Conservation (phyloP, 2,329 filamentous ascomycete genomes). For the Teratosphaeria gauchensis region DNA sequence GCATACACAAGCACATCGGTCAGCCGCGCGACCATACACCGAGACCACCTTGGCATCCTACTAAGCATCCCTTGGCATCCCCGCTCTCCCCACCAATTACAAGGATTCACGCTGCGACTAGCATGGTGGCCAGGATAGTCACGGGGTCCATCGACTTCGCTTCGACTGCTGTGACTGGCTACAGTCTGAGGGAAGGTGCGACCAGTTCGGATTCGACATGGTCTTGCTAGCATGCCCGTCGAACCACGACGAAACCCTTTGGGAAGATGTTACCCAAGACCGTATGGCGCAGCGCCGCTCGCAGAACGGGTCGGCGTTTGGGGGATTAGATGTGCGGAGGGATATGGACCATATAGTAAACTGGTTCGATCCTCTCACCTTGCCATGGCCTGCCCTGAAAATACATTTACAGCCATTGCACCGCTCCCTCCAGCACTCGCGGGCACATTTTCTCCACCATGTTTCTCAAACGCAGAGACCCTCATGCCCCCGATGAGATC, state of each 20-base stretch:
- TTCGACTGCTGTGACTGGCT: background rate
- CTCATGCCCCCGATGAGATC: constrained; percentile 56
- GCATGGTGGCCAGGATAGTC: background rate
- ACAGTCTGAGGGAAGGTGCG: background rate
- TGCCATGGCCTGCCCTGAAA: background rate
- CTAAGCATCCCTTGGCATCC: background rate
- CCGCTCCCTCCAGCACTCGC: background rate
- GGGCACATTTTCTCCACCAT: constrained; percentile 12
- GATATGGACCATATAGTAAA: background rate
- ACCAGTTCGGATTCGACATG: background rate
- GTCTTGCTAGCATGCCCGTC: background rate
- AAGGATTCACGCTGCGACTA: background rate
- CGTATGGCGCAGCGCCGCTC: background rate
- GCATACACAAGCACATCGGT: no score
- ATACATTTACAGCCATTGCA: background rate
- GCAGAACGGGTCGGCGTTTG: background rate
- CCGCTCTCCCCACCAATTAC: background rate
- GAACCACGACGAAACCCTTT: background rate
- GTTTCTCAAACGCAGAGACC: constrained; percentile 34
- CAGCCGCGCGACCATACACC: background rate
- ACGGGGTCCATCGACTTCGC: background rate
- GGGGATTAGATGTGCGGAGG: background rate
- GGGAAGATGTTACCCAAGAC: background rate
- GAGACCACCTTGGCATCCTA: background rate
- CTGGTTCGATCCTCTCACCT: background rate